Evolutionary conservation across 1,284 basidiomycete species (phyloP).

Genomic region (Amylostereum chailletii): DNA sequence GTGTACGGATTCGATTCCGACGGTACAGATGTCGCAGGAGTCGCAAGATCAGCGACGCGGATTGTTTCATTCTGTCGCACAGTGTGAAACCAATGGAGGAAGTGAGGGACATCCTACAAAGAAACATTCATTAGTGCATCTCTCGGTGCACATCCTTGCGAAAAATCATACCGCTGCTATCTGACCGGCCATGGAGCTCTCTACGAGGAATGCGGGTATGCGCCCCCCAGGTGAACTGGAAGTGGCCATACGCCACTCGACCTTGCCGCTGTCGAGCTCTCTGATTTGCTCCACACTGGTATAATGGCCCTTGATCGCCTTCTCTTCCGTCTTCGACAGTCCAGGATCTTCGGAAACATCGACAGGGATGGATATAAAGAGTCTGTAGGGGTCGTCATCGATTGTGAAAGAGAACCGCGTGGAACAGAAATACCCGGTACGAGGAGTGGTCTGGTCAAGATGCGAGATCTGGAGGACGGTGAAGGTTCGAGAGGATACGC

Average conservation of each 20-base stretch:
- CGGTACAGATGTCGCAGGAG: no score
- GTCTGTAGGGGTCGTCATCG: conserved; percentile 24
- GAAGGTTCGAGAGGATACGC: conserved; percentile 62
- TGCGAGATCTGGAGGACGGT: conserved; percentile 61
- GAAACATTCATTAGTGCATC: neutral
- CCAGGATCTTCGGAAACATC: conserved; percentile 51
- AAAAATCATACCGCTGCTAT: conserved; percentile 42
- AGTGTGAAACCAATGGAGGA: neutral
- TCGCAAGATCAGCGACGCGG: no score
- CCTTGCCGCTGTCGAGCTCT: conserved; percentile 54
- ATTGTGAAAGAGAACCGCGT: neutral
- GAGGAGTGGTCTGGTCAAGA: conserved; percentile 27
- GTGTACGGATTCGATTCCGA: no score
- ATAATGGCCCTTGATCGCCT: conserved; percentile 62
- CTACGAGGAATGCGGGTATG: conserved; percentile 55
- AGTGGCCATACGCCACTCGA: conserved; percentile 75
- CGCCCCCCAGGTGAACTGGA: conserved; percentile 64
- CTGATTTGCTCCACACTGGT: conserved; percentile 58
- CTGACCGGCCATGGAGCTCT: conserved; percentile 48
- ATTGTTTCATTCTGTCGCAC: neutral
- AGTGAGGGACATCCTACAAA: neutral
- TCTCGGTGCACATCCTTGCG: neutral
- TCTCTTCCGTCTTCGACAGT: conserved; percentile 52
- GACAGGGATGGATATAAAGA: conserved; percentile 63
- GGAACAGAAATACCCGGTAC: conserved; percentile 39